Percentiles rank a stretch among this genome's conserved stretches.
Evolutionary conservation across 2,329 filamentous ascomycete genomes (phyloP).

Genomic region (Pleoardoris graminearum): DNA sequence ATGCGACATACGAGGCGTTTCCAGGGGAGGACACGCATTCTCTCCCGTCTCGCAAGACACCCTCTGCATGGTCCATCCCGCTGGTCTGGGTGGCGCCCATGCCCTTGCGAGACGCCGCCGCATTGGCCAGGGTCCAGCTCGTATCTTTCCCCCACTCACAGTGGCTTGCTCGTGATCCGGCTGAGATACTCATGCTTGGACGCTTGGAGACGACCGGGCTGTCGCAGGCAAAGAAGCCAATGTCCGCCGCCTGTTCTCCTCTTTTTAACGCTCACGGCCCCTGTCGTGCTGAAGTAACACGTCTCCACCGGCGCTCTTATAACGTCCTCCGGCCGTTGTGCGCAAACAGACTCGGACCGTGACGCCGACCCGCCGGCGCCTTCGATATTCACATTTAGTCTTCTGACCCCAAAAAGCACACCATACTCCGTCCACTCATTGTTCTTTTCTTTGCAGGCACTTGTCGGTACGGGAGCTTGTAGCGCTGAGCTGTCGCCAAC

Average conservation of each 20-base stretch:
- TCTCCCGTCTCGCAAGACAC: not conserved
- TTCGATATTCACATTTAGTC: constrained; percentile 7
- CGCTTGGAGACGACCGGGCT: constrained; percentile 5
- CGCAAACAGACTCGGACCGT: constrained; percentile 3
- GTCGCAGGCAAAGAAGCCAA: not conserved
- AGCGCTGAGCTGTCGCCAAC: not conserved
- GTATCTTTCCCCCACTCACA: constrained; percentile 36
- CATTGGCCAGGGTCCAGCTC: constrained; percentile 33
- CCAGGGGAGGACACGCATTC: not conserved
- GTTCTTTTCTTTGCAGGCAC: constrained; percentile 7
- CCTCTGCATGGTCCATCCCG: not conserved
- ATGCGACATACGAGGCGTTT: not conserved
- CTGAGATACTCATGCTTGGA: constrained; percentile 12
- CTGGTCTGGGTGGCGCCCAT: constrained; percentile 1
- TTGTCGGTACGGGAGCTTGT: not conserved
- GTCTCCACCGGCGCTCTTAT: not conserved
- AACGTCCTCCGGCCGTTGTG: not conserved
- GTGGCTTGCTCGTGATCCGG: constrained; percentile 23
- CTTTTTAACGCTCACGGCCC: not conserved
- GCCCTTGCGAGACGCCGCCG: constrained; percentile 17
- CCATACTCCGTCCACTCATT: constrained; percentile 30
- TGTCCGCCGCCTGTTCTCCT: constrained; percentile 10
- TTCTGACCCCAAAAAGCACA: constrained; percentile 12
- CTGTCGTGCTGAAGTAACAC: not conserved
- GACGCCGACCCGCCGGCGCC: constrained; percentile 6